A percentile compares a stretch with the other conserved stretches of the same genome.
These are phyloP conservation scores for Solanum bulbocastanum DNA, from an alignment of 257 asterid species.

Conservation along the genomic window DNA sequence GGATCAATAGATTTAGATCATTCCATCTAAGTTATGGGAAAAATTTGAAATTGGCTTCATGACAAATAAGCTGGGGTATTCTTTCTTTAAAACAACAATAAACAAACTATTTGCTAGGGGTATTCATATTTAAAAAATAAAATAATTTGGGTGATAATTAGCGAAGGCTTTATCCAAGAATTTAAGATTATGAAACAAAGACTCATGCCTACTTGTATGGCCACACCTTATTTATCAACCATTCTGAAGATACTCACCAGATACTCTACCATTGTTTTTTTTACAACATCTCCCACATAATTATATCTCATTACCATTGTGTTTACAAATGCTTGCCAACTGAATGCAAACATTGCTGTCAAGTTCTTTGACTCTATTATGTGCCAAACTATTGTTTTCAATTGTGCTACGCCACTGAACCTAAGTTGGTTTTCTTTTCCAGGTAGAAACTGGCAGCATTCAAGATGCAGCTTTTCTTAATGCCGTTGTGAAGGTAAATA, in stretches of 20 bases:
- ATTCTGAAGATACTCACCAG: neutral
- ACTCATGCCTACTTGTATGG: neutral
- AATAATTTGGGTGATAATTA: neutral
- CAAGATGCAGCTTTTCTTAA: slow-evolving; percentile 68
- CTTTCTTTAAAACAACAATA: neutral
- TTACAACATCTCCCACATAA: neutral
- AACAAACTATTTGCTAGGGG: neutral
- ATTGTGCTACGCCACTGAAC: neutral
- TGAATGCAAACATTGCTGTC: neutral
- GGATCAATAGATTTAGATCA: neutral
- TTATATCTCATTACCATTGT: neutral
- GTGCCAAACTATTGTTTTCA: neutral
- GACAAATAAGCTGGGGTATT: neutral
- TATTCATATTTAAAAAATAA: neutral
- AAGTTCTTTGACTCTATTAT: neutral
- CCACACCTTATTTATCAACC: neutral
- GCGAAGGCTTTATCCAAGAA: neutral
- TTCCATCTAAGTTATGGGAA: neutral
- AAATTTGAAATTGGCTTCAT: neutral
- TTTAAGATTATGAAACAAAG: neutral
- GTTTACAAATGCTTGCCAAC: neutral
- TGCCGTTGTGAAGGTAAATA: slow-evolving; percentile 84
- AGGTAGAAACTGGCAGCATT: slow-evolving; percentile 59
- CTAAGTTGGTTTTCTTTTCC: slow-evolving; percentile 10
- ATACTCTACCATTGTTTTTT: neutral